Evolutionary conservation across 371 early-diverging fungal genomes (phyloP).

Genomic region (Mucor indicus): DNA sequence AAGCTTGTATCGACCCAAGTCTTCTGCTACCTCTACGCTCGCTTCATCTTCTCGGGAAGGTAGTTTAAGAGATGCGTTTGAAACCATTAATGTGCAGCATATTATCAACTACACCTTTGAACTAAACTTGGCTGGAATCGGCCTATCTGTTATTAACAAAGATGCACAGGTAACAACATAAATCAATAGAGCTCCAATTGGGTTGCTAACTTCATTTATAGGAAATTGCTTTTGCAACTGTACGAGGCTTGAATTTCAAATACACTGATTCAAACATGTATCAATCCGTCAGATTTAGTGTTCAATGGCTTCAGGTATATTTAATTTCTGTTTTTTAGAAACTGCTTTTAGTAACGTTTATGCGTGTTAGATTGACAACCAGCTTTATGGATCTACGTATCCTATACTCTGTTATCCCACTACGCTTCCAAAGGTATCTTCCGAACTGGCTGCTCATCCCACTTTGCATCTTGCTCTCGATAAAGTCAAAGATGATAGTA

Average conservation of each 20-base stretch:
- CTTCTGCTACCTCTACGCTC: conserved; percentile 29
- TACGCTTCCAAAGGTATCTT: conserved; percentile 55
- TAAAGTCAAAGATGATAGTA: conserved; percentile 71
- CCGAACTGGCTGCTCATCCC: conserved; percentile 51
- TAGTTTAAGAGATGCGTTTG: conserved; percentile 51
- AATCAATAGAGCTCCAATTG: not conserved
- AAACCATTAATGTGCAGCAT: conserved; percentile 46
- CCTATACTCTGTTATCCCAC: conserved; percentile 87
- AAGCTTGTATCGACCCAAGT: conserved; percentile 57
- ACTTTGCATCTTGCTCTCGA: conserved; percentile 56
- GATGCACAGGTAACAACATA: conserved; percentile 24
- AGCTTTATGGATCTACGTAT: conserved; percentile 66
- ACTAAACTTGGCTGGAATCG: conserved; percentile 58
- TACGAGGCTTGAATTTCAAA: conserved; percentile 63
- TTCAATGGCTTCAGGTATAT: conserved; percentile 76
- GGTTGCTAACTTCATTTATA: conserved; percentile 18
- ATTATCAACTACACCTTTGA: conserved; percentile 29
- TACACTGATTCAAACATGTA: conserved; percentile 68
- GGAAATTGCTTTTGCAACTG: conserved; percentile 77
- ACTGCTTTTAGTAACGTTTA: no score
- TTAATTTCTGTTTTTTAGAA: no score
- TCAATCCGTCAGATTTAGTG: conserved; percentile 57
- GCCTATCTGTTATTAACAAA: conserved; percentile 73
- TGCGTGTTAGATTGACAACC: conserved; percentile 74
- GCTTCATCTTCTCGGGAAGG: conserved; percentile 34